Evolutionary conservation across 768 basidiomycete genomes (phyloP).

Genomic region (Cantharellus cinnabarinus): DNA sequence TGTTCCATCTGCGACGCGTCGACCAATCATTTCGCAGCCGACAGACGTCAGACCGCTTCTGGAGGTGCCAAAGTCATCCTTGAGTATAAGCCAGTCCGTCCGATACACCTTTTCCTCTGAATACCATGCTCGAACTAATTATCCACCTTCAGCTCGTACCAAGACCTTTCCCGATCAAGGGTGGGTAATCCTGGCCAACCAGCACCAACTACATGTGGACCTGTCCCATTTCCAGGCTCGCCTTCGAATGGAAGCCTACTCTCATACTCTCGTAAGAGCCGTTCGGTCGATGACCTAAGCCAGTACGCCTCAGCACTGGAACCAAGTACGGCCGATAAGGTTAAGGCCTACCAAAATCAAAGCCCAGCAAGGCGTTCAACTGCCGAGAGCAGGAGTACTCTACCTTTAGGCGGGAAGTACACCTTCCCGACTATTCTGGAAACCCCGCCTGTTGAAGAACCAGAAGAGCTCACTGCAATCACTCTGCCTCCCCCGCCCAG

Average conservation of each 20-base stretch:
- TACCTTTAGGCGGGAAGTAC: neutral
- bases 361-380: neutral
- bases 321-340: neutral
- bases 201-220: too few relatives aligned
- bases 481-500: neutral
- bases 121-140: too few relatives aligned
- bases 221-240: slow-evolving; percentile 1
- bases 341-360: neutral
- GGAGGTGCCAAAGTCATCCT: slow-evolving; percentile 16
- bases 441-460: neutral
- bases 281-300: slow-evolving; percentile 55
- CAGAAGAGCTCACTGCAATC: neutral
- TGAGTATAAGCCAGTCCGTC: neutral
- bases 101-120: too few relatives aligned
- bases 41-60: slow-evolving; percentile 62
- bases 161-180: too few relatives aligned
- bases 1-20: neutral
- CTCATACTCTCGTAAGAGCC: slow-evolving; percentile 46
- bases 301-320: neutral
- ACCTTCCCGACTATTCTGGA: neutral
- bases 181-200: too few relatives aligned
- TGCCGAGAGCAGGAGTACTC: too few relatives aligned
- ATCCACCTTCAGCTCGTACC: too few relatives aligned
- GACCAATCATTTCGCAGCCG: slow-evolving; percentile 63
- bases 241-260: slow-evolving; percentile 29